Evolutionary conservation across 1,284 basidiomycete species (phyloP).

Genomic region (Puccinia hordei): DNA sequence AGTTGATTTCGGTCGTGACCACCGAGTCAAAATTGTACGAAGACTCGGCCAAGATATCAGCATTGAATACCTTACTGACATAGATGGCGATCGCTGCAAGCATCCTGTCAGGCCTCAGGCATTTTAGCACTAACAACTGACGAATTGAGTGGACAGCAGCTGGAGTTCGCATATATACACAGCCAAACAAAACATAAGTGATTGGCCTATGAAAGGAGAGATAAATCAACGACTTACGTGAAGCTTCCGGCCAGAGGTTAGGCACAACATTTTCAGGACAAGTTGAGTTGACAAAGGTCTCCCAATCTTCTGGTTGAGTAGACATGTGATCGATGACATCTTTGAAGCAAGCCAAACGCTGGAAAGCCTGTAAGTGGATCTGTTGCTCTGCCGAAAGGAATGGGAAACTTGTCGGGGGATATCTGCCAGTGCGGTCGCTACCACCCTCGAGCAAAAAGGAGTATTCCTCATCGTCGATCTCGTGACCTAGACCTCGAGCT

Average conservation of each 20-base stretch:
- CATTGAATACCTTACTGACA: constrained; percentile 72
- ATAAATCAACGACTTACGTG: constrained; percentile 54
- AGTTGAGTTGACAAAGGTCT: constrained; percentile 70
- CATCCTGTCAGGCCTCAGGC: constrained; percentile 83
- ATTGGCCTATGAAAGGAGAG: not conserved
- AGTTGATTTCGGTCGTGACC: constrained; percentile 75
- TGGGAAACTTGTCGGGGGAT: not conserved
- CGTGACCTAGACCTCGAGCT: constrained; percentile 72
- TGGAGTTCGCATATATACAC: constrained; percentile 58
- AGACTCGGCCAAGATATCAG: constrained; percentile 73
- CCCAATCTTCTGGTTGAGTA: constrained; percentile 73
- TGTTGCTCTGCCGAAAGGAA: constrained; percentile 66
- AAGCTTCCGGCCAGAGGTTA: constrained; percentile 66
- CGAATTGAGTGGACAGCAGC: constrained; percentile 74
- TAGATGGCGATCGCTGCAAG: constrained; percentile 77
- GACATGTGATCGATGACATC: constrained; percentile 72
- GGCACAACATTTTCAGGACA: constrained; percentile 74
- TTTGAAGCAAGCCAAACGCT: constrained; percentile 68
- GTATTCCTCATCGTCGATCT: constrained; percentile 73
- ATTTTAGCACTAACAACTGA: constrained; percentile 77
- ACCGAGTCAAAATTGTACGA: constrained; percentile 74
- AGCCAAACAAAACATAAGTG: not conserved
- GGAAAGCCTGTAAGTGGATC: constrained; percentile 62
- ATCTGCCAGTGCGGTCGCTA: constrained; percentile 56
- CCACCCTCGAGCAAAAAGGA: constrained; percentile 88